Base-by-base conservation (phyloP, 2,329 filamentous ascomycete species). In the Colletotrichum spinosum region DNA sequence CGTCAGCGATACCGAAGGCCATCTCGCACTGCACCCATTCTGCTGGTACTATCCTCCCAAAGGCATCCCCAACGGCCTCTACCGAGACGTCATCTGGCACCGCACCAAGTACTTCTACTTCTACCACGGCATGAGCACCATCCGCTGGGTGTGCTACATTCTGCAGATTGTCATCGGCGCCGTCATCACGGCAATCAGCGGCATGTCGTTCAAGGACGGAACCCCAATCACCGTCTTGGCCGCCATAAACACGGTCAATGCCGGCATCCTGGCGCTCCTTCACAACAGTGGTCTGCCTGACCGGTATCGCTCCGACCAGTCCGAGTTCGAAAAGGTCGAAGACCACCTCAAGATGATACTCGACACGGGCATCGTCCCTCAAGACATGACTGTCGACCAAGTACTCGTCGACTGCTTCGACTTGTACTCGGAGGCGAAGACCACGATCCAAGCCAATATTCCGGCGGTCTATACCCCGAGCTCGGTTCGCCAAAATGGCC, bases 281-380 rank as follows among this genome's bases (percentile, higher is more conserved):
- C 83, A 86, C 72, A 86, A 86, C 70, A 85, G 82, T 64, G 84
- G 84, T 1, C 70, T 86, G 15, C 84, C 84, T 2, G 82, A 85
- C 65, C 75, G 83, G 8, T 85, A 85, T 68, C 78, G 83, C 35
- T 80, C 79, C 54, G 78, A 86, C 69, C 80, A 79, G 68, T 77
- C 79, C 35, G 82, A 86, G 70, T 86, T 85, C 69, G 76, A 78
- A 56, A 77, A 80, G 44, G 75, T 86, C 35, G 83, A 86, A 68
- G 82, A 85, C 63, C 77, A 81, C 68, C 77, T 86, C 70, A 83
- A 82, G 70, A 78, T 81, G 65, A 73, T 86, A 5, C 77, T 86
- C 42, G 80, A 85, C 66, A 82, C 80, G 2, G 76, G 79, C 41
- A 77, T 86, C 33, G 79, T 83, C 17, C 79, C 78, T 3, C 76